phyloP scores from a whole-genome alignment of 768 basidiomycete genomes.

The Coprinopsis cinerea region DNA sequence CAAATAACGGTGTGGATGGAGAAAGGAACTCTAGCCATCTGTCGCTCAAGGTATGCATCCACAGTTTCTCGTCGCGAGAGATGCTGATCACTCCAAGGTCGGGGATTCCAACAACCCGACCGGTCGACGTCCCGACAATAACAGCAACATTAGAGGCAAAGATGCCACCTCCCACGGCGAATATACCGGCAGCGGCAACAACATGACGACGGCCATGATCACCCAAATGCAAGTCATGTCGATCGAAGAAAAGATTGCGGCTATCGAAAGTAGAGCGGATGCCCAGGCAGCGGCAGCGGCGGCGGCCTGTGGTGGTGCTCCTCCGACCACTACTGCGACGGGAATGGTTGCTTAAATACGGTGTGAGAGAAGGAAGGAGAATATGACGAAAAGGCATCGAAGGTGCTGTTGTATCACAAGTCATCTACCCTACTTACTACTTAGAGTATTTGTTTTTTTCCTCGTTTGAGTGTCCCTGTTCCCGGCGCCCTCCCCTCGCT shows the following conservation, averaged over 20 bases:
- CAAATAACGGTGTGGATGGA: slow-evolving; percentile 29
- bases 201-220: slow-evolving; percentile 1
- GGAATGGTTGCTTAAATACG: not conserved
- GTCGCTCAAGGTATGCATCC: slow-evolving; percentile 33
- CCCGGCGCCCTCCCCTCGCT: too few relatives aligned
- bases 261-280: slow-evolving; percentile 5
- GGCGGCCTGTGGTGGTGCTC: not conserved
- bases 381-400: too few relatives aligned
- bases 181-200: not conserved
- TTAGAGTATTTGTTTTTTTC: too few relatives aligned
- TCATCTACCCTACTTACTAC: too few relatives aligned
- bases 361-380: too few relatives aligned
- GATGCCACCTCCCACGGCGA: not conserved
- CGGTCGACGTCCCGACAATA: not conserved
- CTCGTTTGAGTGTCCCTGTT: too few relatives aligned
- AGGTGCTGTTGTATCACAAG: too few relatives aligned
- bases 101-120: not conserved
- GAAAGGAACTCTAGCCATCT: slow-evolving; percentile 45
- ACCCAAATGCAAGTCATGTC: slow-evolving; percentile 10
- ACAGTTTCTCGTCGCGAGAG: not conserved
- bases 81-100: not conserved
- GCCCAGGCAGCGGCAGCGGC: not conserved
- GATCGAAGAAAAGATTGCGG: slow-evolving; percentile 11
- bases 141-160: not conserved
- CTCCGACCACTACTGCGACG: not conserved